A percentile compares a stretch with the other conserved stretches of the same genome.
Conservation (phyloP, 148 eudicot genomes). For the Fagopyrum tataricum region DNA sequence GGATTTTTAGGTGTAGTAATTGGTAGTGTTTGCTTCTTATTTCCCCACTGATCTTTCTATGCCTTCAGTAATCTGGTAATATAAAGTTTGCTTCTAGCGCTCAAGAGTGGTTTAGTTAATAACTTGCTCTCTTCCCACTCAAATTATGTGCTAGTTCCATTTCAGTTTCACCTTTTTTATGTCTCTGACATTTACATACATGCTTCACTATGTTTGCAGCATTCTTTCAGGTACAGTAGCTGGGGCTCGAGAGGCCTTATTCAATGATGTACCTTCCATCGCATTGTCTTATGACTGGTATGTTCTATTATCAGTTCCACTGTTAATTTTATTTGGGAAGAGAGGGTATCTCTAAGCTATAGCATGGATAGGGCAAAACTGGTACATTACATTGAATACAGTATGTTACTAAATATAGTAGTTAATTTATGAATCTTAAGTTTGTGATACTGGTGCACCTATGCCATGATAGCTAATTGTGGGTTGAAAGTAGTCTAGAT, state of each 20-base stretch:
- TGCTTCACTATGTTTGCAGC: slow-evolving; percentile 34
- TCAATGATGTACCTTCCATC: slow-evolving; percentile 58
- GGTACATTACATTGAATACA: background rate
- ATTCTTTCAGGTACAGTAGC: slow-evolving; percentile 94
- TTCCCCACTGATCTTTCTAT: background rate
- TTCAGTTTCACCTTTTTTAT: background rate
- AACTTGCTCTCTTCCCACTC: background rate
- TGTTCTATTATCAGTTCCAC: slow-evolving; percentile 10
- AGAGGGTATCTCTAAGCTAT: background rate
- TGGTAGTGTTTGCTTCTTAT: background rate
- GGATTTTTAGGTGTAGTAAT: background rate
- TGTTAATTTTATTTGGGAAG: background rate
- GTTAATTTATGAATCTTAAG: background rate
- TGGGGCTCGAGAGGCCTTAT: slow-evolving; percentile 93
- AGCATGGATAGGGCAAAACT: background rate
- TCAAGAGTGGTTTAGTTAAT: background rate
- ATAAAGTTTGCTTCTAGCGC: background rate
- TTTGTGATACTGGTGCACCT: background rate
- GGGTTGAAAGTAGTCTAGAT: too few species aligned
- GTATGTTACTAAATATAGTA: background rate
- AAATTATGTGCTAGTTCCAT: background rate
- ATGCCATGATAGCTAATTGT: background rate
- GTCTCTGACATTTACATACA: background rate
- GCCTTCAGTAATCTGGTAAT: background rate
- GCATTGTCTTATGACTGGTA: slow-evolving; percentile 93